A percentile compares a stretch with the other conserved stretches of the same genome.
Evolutionary conservation across 371 early-diverging fungal genomes (phyloP).

Genomic region (Mortierella sp.): DNA sequence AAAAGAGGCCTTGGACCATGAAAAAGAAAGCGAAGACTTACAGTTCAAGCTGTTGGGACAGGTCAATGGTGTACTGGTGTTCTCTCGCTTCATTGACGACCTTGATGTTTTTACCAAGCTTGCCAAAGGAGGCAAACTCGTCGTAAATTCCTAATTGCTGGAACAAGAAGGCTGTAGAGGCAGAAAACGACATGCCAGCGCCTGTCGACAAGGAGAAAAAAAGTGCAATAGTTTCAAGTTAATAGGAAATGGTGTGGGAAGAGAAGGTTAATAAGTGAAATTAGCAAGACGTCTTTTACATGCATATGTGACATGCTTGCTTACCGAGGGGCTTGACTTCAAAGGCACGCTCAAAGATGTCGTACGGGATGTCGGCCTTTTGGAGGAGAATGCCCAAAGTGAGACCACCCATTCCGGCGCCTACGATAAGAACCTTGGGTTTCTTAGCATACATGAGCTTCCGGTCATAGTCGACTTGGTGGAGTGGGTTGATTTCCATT

Average conservation of each 20-base stretch:
- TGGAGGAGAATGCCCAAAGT: conserved; percentile 3
- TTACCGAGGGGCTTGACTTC: not conserved
- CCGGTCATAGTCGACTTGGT: too few relatives aligned
- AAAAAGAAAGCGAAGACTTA: not conserved
- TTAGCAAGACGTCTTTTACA: too few relatives aligned
- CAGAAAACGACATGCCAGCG: not conserved
- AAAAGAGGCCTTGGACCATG: not conserved
- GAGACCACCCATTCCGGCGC: not conserved
- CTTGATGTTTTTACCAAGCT: not conserved
- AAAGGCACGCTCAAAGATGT: not conserved
- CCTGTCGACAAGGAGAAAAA: too few relatives aligned
- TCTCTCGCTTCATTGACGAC: not conserved
- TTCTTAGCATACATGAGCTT: not conserved
- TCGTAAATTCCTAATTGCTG: not conserved
- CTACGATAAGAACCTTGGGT: not conserved
- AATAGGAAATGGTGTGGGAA: too few relatives aligned
- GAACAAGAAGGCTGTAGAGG: not conserved
- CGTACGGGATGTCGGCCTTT: not conserved
- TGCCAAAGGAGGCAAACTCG: not conserved
- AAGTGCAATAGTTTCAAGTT: too few relatives aligned
- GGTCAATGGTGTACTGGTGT: not conserved
- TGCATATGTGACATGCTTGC: not conserved
- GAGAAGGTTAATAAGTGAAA: too few relatives aligned
- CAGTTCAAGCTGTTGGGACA: not conserved
- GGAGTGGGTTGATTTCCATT: too few relatives aligned